These are phyloP conservation scores for Juncus effusus DNA, from an alignment of 176 grass and related monocot species.

Conservation along the genomic window DNA sequence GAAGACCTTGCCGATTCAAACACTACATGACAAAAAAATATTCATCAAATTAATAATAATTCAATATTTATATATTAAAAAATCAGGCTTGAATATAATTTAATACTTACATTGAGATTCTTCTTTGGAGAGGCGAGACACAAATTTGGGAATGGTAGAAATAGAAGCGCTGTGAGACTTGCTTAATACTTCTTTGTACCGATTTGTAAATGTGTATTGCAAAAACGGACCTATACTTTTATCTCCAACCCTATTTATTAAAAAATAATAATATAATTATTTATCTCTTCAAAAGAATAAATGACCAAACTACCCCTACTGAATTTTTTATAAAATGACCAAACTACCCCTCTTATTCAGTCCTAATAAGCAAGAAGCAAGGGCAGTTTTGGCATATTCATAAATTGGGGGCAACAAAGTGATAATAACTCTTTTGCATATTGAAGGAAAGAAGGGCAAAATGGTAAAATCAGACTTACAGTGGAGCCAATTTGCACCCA, in stretches of 20 bases:
- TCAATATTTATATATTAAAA: constrained; percentile 1
- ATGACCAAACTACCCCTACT: neutral
- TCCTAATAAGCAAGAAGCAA: neutral
- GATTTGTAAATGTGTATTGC: constrained; percentile 58
- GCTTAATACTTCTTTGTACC: constrained; percentile 93
- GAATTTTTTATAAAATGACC: neutral
- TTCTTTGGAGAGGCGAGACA: constrained; percentile 74
- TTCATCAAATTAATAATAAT: constrained; percentile 6
- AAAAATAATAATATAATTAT: neutral
- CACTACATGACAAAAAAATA: constrained; percentile 28
- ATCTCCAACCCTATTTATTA: constrained; percentile 58
- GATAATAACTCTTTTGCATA: neutral
- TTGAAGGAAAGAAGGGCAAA: neutral
- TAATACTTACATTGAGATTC: constrained; percentile 43
- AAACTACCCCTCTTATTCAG: neutral
- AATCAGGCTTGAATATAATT: neutral
- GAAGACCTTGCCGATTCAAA: constrained; percentile 73
- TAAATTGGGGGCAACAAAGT: neutral
- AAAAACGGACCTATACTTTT: constrained; percentile 74
- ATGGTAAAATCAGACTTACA: constrained; percentile 44
- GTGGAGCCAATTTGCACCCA: constrained; percentile 80
- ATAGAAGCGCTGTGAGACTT: constrained; percentile 69
- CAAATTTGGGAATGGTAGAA: constrained; percentile 54
- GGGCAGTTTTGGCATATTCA: neutral
- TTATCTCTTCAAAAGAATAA: too few species aligned